Base-by-base conservation (phyloP, 2,329 filamentous ascomycete species). In the Chaetomium olivaceum region DNA sequence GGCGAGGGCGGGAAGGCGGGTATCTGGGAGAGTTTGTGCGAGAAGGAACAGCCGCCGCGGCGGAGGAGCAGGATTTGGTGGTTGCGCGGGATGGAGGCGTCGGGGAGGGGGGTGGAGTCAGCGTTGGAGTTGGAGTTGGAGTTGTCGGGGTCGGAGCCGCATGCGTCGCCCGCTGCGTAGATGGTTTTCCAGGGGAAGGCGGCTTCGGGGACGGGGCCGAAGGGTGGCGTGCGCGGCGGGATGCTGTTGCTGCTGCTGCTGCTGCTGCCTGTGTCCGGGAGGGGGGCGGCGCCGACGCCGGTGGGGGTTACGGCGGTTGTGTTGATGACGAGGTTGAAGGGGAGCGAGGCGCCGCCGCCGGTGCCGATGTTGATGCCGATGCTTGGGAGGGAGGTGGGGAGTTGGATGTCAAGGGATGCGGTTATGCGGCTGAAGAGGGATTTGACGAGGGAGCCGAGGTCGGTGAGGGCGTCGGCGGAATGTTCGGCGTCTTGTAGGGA, bases 1-100 rank as follows among this genome's bases (percentile, higher is more conserved):
- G 81, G 76, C 0, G 82, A 81, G 0, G 91, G 88, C 1, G 87
- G 82, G 74, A 89, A 94, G 11, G 87, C 85, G 0, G 94, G 93
- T n/a, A 98, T 93, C 70, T 92, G 93, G 60, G 85, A 83, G 0
- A 98, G 80, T 76, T 99, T 99, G 31, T 89, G 80, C 43, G 86
- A 89, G 77, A 98, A 98, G 27, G 85, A 90, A 79, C 95, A 99
- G 0, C 87, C 88, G 48, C 95, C 94, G 6, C 95, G 88, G 31
- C 86, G 88, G 72, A 98, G 83, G 58, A 97, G 85, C 66, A 99
- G 88, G 66, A 98, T 82, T 60, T 97, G 89, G 77, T 96, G 82
- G 55, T 81, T 77, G 31, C 81, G 81, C 2, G 83, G 77, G 0
- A 80, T 83, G 19, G 76, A 72, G n/a, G 84, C 82, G 2, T 84